phyloP scores from a whole-genome alignment of 441 rosid species.

The California macrophylla region DNA sequence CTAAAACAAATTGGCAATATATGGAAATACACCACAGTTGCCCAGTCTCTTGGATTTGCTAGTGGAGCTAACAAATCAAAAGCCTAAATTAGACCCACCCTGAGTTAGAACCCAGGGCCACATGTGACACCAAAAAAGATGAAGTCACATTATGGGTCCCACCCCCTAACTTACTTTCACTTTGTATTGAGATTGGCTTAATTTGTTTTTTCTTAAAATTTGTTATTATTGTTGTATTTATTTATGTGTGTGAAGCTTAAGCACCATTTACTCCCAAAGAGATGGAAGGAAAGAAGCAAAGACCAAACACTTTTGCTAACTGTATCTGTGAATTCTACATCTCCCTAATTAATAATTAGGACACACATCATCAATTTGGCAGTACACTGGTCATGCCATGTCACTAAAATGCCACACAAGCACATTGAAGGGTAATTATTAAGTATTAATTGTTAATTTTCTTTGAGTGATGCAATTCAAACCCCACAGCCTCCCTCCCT shows the following conservation, averaged over 20 bases:
- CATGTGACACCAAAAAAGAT: slow-evolving; percentile 6
- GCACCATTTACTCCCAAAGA: background rate
- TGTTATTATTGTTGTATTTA: no score
- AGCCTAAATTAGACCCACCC: slow-evolving; percentile 7
- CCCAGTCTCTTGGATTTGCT: slow-evolving; percentile 4
- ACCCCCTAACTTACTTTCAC: background rate
- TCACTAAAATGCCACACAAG: background rate
- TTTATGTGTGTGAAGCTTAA: no score
- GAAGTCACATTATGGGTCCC: slow-evolving; percentile 9
- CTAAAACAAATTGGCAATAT: background rate
- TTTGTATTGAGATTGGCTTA: slow-evolving; percentile 1
- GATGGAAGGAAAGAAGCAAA: slow-evolving; percentile 1
- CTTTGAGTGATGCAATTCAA: background rate
- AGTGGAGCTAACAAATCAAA: slow-evolving; percentile 6
- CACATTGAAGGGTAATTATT: background rate
- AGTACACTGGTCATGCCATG: slow-evolving; percentile 1
- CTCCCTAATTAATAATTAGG: background rate
- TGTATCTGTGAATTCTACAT: background rate
- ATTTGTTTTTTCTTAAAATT: background rate
- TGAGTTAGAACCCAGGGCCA: background rate
- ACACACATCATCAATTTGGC: slow-evolving; percentile 2
- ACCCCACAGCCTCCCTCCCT: background rate
- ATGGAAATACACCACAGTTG: slow-evolving; percentile 1
- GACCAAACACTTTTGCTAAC: background rate
- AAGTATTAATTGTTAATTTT: background rate